Base-by-base conservation (phyloP, 805 yeast genomes). In the Candida sakaeoensis region DNA sequence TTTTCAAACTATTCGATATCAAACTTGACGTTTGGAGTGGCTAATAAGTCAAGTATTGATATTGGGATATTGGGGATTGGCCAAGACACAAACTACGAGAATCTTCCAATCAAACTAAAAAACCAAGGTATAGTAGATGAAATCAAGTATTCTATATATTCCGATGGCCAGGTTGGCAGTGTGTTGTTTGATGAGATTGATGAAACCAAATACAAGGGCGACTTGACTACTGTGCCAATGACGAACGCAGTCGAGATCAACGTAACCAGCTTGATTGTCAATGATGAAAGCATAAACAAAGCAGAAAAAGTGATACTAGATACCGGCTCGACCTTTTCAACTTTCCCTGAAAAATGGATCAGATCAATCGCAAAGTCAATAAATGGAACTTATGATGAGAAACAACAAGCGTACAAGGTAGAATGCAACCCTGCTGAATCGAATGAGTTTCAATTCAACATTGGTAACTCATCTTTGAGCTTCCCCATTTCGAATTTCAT, bases 321-420 rank as follows among this genome's bases (percentile, higher is more conserved):
- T 49, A 51, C 65, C 4, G 69, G 70, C 2, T 50, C 64, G 5
- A 64, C 69, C 0, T 57, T 59, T 39, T 47, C 60, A 8, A 74
- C 73, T 48, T 54, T 76, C 31, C 80, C 82, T 29, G 13, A 50
- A 1, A 23, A 51, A 1, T 44, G 72, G 31, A 54, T 70, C 12
- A 35, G 50, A 10, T 44, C 50, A 24, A 40, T 74, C 19, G 77
- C 71, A 2, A 22, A 37, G 33, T 50, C 63, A 46, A 37, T 68
- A 18, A 53, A 68, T 26, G 79, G 80, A 2, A 21, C 49, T 1
- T 80, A 69, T 46, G 61, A 72, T 8, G 23, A 50, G 2, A 36
- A 48, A 2, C 46, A 62, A 4, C 79, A 77, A 1, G 70, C 68
- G 32, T 82, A 78, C 51, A 23, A 60, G 5, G 51, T 75, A 46